Evolutionary conservation across 208 protist genomes (phyloP).

Genomic region (Herpetomonas samuelpessoai): DNA sequence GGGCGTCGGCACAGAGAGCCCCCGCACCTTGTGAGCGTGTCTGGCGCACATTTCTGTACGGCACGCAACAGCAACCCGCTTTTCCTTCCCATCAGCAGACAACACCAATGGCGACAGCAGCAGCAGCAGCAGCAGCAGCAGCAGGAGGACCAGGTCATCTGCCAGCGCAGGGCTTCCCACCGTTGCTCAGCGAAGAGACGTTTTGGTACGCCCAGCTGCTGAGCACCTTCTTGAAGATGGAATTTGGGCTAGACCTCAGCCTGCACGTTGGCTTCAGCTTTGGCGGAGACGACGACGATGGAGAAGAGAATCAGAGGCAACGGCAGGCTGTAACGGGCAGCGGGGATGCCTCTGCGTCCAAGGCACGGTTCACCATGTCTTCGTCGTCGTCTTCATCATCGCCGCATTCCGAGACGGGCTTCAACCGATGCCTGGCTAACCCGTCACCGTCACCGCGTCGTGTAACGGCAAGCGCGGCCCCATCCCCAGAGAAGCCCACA

Average conservation of each 20-base stretch:
- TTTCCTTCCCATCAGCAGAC: too few species aligned
- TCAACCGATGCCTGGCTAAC: too few species aligned
- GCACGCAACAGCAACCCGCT: not conserved
- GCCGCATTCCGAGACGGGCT: too few species aligned
- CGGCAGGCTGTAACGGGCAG: not conserved
- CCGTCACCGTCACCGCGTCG: too few species aligned
- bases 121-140: not conserved
- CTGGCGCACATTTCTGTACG: not conserved
- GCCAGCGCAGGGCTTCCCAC: too few species aligned
- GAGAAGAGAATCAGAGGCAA: not conserved
- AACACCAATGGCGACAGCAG: too few species aligned
- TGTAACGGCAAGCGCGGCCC: too few species aligned
- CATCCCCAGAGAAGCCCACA: too few species aligned
- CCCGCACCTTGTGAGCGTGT: too few species aligned
- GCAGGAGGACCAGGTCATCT: not conserved
- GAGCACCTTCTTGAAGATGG: not conserved
- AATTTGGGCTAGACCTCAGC: not conserved
- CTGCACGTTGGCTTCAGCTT: not conserved
- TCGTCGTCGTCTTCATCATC: not conserved
- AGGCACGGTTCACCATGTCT: not conserved
- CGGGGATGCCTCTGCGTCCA: not conserved
- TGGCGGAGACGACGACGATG: not conserved
- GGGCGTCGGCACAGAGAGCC: not conserved
- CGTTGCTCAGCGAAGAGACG: not conserved
- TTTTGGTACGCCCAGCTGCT: not conserved